Evolutionary conservation across 164 flowering plant genomes (phyloP).

Genomic region (Stephania yunnanensis): DNA sequence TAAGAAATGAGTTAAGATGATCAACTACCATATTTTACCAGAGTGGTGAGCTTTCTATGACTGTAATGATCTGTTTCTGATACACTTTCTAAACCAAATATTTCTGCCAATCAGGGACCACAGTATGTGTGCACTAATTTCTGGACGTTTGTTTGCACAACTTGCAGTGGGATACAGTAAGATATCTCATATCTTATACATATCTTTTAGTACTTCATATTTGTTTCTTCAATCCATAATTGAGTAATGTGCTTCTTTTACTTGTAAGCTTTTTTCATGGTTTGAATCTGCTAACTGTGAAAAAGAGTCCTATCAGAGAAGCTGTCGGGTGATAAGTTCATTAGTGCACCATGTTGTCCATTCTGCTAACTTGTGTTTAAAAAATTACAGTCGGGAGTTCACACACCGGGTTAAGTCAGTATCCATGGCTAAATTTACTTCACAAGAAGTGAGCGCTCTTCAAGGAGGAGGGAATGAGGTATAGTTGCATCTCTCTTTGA

Average conservation of each 20-base stretch:
- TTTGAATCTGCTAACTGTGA: not conserved
- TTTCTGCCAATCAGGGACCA: constrained; percentile 65
- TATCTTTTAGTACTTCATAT: not conserved
- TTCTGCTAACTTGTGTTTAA: constrained; percentile 2
- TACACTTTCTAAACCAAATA: not conserved
- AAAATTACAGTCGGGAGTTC: constrained; percentile 77
- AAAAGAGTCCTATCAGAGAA: not conserved
- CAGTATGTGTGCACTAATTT: constrained; percentile 96
- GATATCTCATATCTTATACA: constrained; percentile 19
- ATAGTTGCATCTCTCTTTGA: constrained; percentile 4
- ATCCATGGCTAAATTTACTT: constrained; percentile 95
- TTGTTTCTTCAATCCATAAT: not conserved
- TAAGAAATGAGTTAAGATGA: not conserved
- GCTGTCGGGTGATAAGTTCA: not conserved
- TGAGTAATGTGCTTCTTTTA: not conserved
- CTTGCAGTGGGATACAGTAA: constrained; percentile 97
- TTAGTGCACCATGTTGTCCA: not conserved
- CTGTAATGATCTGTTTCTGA: not conserved
- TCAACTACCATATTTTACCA: not conserved
- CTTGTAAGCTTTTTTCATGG: not conserved
- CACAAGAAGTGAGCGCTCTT: constrained; percentile 86
- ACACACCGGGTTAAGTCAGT: constrained; percentile 96
- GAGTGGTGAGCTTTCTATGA: not conserved
- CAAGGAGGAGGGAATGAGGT: constrained; percentile 98
- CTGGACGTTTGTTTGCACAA: constrained; percentile 95